A percentile compares a stretch with the other conserved stretches of the same genome.
phyloP scores from a whole-genome alignment of 495 filamentous ascomycete species.

The Lentithecium fluviatile region DNA sequence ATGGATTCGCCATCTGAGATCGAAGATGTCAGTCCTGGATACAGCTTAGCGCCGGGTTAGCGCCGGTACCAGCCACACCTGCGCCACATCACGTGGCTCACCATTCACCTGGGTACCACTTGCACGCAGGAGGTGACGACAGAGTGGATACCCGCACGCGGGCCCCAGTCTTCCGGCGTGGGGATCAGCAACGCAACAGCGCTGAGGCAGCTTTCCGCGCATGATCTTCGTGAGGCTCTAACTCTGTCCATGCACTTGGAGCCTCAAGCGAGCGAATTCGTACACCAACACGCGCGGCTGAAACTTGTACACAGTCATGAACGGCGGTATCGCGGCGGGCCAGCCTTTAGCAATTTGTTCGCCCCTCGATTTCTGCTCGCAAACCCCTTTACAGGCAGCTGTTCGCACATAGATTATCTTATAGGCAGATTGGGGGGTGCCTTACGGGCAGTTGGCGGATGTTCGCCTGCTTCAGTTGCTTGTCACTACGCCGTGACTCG shows the following conservation, averaged over 20 bases:
- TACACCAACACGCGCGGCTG: background rate
- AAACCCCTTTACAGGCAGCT: too few relatives aligned
- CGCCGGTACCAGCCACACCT: background rate
- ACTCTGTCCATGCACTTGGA: background rate
- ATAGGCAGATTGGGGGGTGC: background rate
- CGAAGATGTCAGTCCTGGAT: background rate
- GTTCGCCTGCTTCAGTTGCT: background rate
- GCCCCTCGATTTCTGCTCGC: background rate
- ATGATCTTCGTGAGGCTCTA: constrained; percentile 1
- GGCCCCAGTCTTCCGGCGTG: background rate
- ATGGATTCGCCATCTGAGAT: background rate
- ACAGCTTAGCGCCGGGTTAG: background rate
- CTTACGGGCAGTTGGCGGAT: background rate
- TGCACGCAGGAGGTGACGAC: background rate
- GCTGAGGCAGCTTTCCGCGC: background rate
- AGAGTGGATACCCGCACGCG: background rate
- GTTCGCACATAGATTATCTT: too few relatives aligned
- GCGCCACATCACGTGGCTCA: background rate
- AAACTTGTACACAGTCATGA: background rate
- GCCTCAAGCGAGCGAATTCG: background rate
- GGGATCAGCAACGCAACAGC: background rate
- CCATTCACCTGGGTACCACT: background rate
- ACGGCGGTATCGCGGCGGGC: background rate
- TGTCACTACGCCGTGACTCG: background rate
- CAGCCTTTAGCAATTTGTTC: background rate